Conservation (phyloP, 1,284 basidiomycete species). For the Irpex sp. region DNA sequence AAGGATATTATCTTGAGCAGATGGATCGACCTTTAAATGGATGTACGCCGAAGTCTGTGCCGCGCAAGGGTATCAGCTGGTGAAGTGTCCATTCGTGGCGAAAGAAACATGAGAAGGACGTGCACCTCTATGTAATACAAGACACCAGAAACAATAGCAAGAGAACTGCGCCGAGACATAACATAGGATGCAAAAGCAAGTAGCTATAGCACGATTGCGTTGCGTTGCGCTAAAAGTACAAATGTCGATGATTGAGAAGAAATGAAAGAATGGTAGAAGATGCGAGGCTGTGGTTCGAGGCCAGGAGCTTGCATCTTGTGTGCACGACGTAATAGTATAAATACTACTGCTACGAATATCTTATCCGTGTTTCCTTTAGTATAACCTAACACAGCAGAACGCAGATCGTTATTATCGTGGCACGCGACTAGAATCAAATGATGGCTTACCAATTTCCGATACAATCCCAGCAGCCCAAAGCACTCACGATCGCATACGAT, state of each 20-base stretch:
- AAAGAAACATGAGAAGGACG: not conserved
- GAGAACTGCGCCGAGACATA: not conserved
- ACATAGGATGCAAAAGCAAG: not conserved
- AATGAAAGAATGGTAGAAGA: not conserved
- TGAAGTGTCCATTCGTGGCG: not conserved
- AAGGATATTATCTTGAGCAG: not conserved
- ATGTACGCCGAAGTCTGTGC: too few relatives aligned
- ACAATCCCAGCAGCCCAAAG: not conserved
- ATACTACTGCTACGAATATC: not conserved
- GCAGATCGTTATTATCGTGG: not conserved
- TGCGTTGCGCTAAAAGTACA: constrained; percentile 6
- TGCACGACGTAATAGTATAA: not conserved
- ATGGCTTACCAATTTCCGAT: not conserved
- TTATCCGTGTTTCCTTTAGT: not conserved
- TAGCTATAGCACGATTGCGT: not conserved
- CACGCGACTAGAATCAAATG: not conserved
- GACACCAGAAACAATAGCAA: not conserved
- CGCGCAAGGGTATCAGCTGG: not conserved
- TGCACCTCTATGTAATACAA: not conserved
- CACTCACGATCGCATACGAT: not conserved
- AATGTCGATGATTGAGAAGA: not conserved
- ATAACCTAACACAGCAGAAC: not conserved
- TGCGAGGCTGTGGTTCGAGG: not conserved
- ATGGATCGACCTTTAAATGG: not conserved
- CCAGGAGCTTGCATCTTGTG: not conserved